These are phyloP conservation scores for Myriosclerotinia curreyana DNA, from an alignment of 2,329 filamentous ascomycete species.

Conservation along the genomic window DNA sequence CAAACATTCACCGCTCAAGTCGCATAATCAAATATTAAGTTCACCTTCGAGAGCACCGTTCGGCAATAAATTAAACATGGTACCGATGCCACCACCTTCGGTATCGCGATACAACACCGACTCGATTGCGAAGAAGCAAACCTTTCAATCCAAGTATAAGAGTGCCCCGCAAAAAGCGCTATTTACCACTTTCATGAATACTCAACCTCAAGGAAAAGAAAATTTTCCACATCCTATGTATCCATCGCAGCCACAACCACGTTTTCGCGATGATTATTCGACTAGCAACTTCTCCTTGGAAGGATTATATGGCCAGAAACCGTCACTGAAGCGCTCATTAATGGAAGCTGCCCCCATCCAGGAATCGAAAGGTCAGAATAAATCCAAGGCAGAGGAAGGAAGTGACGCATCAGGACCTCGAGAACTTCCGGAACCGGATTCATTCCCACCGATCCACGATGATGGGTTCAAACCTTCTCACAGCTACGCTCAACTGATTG, in stretches of 20 bases:
- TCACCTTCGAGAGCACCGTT: conserved; percentile 61
- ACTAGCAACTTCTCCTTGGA: conserved; percentile 50
- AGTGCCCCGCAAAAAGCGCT: conserved; percentile 49
- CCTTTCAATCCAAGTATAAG: conserved; percentile 58
- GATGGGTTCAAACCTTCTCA: conserved; percentile 86
- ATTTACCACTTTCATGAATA: conserved; percentile 43
- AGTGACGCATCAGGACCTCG: conserved; percentile 43
- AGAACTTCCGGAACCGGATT: conserved; percentile 43
- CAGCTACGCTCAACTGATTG: conserved; percentile 93
- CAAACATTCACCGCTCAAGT: conserved; percentile 69
- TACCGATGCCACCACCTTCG: conserved; percentile 64
- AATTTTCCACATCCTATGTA: conserved; percentile 46
- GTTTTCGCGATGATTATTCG: conserved; percentile 33
- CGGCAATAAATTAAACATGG: conserved; percentile 62
- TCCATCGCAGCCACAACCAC: conserved; percentile 48
- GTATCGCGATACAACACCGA: conserved; percentile 57
- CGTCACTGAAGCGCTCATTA: conserved; percentile 58
- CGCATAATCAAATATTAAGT: conserved; percentile 51
- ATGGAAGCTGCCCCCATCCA: conserved; percentile 72
- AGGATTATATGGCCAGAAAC: conserved; percentile 50
- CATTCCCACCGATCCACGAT: conserved; percentile 79
- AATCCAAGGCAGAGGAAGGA: conserved; percentile 53
- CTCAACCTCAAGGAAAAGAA: conserved; percentile 50
- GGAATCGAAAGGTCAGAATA: conserved; percentile 68
- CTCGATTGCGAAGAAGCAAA: conserved; percentile 65